These are phyloP conservation scores for Mucuna pruriens DNA, from an alignment of 306 rosid genomes.

Conservation along the genomic window DNA sequence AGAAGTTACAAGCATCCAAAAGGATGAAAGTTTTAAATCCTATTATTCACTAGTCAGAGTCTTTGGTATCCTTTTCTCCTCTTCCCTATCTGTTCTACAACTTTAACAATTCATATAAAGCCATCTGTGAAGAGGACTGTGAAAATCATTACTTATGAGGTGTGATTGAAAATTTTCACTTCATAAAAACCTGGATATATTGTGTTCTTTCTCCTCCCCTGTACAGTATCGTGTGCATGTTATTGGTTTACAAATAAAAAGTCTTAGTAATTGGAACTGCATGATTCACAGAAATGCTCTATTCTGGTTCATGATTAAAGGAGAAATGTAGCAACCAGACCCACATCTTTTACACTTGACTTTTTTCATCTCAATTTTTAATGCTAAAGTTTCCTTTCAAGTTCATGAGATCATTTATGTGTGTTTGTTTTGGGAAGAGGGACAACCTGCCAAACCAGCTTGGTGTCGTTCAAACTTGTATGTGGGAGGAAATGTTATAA, in stretches of 20 bases:
- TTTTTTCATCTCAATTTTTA: neutral
- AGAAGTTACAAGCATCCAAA: constrained; percentile 29
- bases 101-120: constrained; percentile 45
- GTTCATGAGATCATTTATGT: neutral
- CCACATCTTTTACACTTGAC: constrained; percentile 8
- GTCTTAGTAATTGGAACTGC: constrained; percentile 22
- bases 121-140: constrained; percentile 64
- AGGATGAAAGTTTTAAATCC: constrained; percentile 6
- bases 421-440: neutral
- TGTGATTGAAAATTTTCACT: constrained; percentile 34
- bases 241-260: constrained; percentile 23
- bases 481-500: constrained; percentile 88
- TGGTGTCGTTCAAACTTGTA: constrained; percentile 96
- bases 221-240: neutral
- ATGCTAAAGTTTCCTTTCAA: constrained; percentile 9
- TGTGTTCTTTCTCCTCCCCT: neutral
- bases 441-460: constrained; percentile 91
- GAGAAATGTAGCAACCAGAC: neutral
- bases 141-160: constrained; percentile 71
- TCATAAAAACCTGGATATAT: constrained; percentile 7
- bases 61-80: constrained; percentile 4
- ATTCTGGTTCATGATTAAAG: constrained; percentile 17
- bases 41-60: constrained; percentile 6
- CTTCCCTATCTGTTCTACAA: constrained; percentile 19
- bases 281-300: constrained; percentile 57